phyloP scores from a whole-genome alignment of 1,139 yeast species.

The Yarrowia galli region DNA sequence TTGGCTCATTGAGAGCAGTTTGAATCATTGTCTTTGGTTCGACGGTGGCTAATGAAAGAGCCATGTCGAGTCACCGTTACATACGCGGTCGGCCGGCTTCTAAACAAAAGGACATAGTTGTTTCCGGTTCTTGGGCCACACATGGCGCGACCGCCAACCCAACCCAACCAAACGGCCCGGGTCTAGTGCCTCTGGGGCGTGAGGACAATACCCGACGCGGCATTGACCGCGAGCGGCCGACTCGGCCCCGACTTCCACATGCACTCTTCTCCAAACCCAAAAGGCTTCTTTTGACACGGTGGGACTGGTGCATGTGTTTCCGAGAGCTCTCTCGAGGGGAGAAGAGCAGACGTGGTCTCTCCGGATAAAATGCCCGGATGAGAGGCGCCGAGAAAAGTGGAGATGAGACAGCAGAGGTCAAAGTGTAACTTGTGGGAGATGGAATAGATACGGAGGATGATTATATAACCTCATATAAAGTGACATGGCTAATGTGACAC shows the following conservation, averaged over 20 bases:
- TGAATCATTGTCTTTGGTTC: background rate
- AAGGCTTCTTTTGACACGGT: constrained; percentile 1
- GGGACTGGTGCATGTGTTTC: constrained; percentile 28
- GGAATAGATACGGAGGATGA: background rate
- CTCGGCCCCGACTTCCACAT: constrained; percentile 13
- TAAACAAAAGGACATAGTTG: too few species aligned
- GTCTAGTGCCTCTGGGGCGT: constrained; percentile 6
- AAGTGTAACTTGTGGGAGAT: too few species aligned
- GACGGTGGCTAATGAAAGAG: constrained; percentile 18
- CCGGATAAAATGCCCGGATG: constrained; percentile 16
- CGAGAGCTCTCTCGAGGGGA: background rate
- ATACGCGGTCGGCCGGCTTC: too few species aligned
- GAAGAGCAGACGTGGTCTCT: background rate
- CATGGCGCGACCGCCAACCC: too few species aligned
- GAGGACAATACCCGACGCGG: constrained; percentile 27
- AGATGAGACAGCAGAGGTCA: too few species aligned
- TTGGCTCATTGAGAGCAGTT: constrained; percentile 30
- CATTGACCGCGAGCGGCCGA: constrained; percentile 19
- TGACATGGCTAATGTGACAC: too few species aligned
- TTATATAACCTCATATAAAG: background rate
- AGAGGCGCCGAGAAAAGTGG: background rate
- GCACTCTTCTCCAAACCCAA: constrained; percentile 20
- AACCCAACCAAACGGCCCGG: constrained; percentile 1
- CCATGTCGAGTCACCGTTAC: background rate
- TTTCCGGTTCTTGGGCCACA: too few species aligned